Evolutionary conservation across 73 alveolate genomes (phyloP).

Genomic region (Paramecium primaurelia): DNA sequence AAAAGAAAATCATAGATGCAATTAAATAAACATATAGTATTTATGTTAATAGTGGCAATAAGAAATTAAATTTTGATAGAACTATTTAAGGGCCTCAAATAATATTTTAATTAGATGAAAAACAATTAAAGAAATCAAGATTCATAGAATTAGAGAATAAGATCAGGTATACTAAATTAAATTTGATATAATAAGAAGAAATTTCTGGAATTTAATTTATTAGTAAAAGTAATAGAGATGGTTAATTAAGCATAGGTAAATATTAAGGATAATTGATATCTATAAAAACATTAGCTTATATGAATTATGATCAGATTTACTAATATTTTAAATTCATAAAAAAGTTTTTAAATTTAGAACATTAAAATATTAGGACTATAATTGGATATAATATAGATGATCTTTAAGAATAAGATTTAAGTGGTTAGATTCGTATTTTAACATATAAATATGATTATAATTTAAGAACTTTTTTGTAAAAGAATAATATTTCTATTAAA

Average conservation of each 20-base stretch:
- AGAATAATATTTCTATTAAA: neutral
- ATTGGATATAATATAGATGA: neutral
- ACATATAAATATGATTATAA: neutral
- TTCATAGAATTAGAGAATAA: neutral
- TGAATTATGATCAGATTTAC: neutral
- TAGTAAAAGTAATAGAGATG: constrained; percentile 19
- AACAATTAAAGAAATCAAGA: neutral
- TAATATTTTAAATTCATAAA: neutral
- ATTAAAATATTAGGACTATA: neutral
- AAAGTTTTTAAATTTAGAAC: neutral
- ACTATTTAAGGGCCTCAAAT: neutral
- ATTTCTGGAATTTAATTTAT: neutral
- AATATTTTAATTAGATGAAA: neutral
- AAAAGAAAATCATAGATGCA: neutral
- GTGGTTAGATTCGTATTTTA: neutral
- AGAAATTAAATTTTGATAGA: neutral
- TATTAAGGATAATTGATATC: neutral
- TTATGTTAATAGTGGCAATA: neutral
- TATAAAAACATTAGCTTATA: neutral
- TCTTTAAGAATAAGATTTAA: neutral
- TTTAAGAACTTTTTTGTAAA: neutral
- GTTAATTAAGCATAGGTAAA: neutral
- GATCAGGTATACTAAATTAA: neutral
- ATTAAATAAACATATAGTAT: neutral
- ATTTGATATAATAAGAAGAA: neutral